A percentile compares a stretch with the other conserved stretches of the same genome.
Evolutionary conservation across 352 stramenopile genomes (phyloP).

Genomic region (Phytophthora citricola): DNA sequence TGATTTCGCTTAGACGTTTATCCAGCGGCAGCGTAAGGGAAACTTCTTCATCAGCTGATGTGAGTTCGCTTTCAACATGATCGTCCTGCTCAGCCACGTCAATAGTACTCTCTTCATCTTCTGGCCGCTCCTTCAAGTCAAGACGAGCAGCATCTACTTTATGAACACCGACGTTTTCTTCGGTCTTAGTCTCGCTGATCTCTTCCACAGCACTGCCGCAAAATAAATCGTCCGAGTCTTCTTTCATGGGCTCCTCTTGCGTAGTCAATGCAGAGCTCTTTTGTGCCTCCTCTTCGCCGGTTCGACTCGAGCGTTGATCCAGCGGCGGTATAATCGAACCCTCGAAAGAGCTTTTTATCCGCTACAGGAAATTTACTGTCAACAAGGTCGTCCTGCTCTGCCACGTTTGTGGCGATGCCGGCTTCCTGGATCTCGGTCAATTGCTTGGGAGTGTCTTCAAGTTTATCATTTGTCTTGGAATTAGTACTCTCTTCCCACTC

Average conservation of each 20-base stretch:
- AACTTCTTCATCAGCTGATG: neutral
- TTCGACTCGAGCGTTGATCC: too few relatives aligned
- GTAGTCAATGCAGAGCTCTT: too few relatives aligned
- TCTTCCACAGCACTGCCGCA: neutral
- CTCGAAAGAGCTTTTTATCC: too few relatives aligned
- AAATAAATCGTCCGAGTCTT: neutral
- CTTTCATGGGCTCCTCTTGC: neutral
- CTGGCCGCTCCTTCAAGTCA: neutral
- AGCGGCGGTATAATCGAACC: too few relatives aligned
- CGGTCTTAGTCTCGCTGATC: conserved; percentile 5
- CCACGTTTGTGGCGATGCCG: neutral
- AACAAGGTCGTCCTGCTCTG: neutral
- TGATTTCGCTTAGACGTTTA: neutral
- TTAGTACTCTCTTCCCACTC: neutral
- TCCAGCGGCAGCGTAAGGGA: neutral
- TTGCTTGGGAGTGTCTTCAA: too few relatives aligned
- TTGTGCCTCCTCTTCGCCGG: too few relatives aligned
- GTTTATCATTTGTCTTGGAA: neutral
- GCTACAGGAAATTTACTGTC: too few relatives aligned
- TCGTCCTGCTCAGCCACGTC: neutral
- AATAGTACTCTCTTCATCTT: neutral
- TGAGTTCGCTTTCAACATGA: neutral
- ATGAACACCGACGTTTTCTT: neutral
- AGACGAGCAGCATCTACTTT: neutral
- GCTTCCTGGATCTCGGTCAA: neutral